phyloP scores from a whole-genome alignment of 148 eudicot species.

The Euryodendron excelsum region DNA sequence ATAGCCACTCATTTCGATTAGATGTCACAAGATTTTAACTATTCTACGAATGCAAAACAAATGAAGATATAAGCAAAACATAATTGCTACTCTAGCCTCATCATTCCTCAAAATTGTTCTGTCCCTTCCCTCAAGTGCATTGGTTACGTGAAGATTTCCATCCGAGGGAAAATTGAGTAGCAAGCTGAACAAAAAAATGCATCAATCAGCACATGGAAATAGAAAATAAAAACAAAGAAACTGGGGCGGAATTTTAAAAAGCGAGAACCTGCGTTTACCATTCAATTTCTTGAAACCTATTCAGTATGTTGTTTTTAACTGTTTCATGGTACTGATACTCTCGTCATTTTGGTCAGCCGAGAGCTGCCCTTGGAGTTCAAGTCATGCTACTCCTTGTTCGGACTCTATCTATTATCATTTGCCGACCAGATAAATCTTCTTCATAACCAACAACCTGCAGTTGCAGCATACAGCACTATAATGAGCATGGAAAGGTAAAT shows the following conservation, averaged over 20 bases:
- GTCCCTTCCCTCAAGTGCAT: background rate
- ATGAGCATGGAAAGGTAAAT: background rate
- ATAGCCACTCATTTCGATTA: background rate
- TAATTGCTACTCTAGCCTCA: background rate
- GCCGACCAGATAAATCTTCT: conserved; percentile 88
- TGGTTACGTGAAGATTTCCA: background rate
- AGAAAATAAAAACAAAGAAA: background rate
- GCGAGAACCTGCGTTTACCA: background rate
- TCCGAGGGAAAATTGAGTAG: background rate
- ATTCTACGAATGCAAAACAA: background rate
- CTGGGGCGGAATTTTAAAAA: background rate
- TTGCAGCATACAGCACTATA: conserved; percentile 11
- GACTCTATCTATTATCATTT: conserved; percentile 86
- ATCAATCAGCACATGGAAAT: background rate
- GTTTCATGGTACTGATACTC: background rate
- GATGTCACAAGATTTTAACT: background rate
- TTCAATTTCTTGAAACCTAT: background rate
- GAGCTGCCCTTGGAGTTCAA: conserved; percentile 5
- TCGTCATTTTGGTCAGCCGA: background rate
- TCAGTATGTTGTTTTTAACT: background rate
- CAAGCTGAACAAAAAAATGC: background rate
- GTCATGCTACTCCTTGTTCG: conserved; percentile 62
- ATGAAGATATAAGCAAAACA: background rate
- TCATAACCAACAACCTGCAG: conserved; percentile 87
- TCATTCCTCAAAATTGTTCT: background rate